Evolutionary conservation across 2,329 filamentous ascomycete genomes (phyloP), one percentile per base, ranked within the genome.

Genomic region (Fusarium ambrosium): DNA sequence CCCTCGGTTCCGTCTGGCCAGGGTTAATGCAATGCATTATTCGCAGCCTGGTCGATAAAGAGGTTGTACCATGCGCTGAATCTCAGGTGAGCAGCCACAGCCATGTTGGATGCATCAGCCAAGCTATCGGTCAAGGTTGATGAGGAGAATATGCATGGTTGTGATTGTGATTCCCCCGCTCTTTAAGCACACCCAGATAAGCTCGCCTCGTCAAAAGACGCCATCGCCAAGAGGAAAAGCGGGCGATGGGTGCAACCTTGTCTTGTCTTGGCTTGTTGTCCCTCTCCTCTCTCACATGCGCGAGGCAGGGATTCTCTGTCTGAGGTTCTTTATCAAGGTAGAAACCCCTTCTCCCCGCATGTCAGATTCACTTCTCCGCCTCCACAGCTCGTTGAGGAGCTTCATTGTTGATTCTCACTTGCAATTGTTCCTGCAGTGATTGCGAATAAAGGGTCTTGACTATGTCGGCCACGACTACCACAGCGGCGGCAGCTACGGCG

Each of bases 391-490:
- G 14, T 41, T 20, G 39, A 41, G n/a, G 39, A 41, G 39, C 39
- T 45, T 45, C 41, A 45, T 22, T 22, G 41, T 43, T 11, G 41
- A 22, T 22, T 22, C 41, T 45, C 39, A 20, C 39, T 43, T 24
- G 41, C 41, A 45, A 45, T 45, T 45, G 41, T 45, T 45, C 41
- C 7, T 7, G 37, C 11, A 5, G 37, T 41, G 18, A 41, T 41
- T 32, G 53, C 11, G 29, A 56, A 18, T 36, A 18, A 7, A 8
- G 20, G 27, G 37, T 8, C 36, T 27, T 2, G 37, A 22, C n/a
- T 55, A 68, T 70, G 68, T 70, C 68, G 16, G 14, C 66, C 10
- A 70, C 64, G 18, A 70, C 66, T 11, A 63, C 62, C 6, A 48
- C 62, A 24, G 63, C 62, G 8, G 51, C 62, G 18, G 63, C 66